Conservation (phyloP, 371 early-diverging fungal genomes). For the Rhizopus delemar region DNA sequence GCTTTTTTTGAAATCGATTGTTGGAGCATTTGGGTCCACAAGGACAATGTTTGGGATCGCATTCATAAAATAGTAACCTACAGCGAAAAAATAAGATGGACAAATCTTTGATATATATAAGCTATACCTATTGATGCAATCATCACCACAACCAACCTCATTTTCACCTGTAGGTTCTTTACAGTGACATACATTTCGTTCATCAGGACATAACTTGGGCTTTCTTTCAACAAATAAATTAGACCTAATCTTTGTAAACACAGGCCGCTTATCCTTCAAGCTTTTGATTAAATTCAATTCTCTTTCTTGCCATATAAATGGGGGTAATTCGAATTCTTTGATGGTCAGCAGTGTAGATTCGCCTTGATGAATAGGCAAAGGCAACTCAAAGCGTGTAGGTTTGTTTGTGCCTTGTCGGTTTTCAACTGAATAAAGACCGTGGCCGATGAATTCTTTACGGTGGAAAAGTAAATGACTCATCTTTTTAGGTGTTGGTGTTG, state of each 20-base stretch:
- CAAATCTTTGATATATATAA: neutral
- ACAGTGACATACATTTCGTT: conserved; percentile 65
- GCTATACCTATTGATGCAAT: conserved; percentile 71
- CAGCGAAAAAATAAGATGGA: neutral
- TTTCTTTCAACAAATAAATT: conserved; percentile 76
- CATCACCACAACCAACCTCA: conserved; percentile 66
- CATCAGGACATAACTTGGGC: conserved; percentile 38
- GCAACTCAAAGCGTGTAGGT: conserved; percentile 28
- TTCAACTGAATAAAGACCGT: conserved; percentile 22
- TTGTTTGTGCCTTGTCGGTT: neutral
- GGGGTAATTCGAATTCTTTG: conserved; percentile 51
- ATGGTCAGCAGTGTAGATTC: conserved; percentile 35
- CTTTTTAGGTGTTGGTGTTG: neutral
- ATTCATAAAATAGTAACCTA: conserved; percentile 79
- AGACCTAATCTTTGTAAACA: conserved; percentile 34
- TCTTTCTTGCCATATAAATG: conserved; percentile 53
- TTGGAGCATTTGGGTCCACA: conserved; percentile 74
- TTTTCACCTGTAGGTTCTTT: conserved; percentile 52
- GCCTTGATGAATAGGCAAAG: conserved; percentile 61
- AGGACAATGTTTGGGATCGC: conserved; percentile 68
- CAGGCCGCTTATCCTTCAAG: conserved; percentile 22
- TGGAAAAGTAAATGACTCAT: conserved; percentile 1
- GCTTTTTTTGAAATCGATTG: conserved; percentile 69
- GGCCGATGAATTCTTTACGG: conserved; percentile 17
- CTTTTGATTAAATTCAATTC: conserved; percentile 32